A percentile compares a stretch with the other conserved stretches of the same genome.
phyloP scores from a whole-genome alignment of 495 filamentous ascomycete genomes.

The Apiosordaria backusii region DNA sequence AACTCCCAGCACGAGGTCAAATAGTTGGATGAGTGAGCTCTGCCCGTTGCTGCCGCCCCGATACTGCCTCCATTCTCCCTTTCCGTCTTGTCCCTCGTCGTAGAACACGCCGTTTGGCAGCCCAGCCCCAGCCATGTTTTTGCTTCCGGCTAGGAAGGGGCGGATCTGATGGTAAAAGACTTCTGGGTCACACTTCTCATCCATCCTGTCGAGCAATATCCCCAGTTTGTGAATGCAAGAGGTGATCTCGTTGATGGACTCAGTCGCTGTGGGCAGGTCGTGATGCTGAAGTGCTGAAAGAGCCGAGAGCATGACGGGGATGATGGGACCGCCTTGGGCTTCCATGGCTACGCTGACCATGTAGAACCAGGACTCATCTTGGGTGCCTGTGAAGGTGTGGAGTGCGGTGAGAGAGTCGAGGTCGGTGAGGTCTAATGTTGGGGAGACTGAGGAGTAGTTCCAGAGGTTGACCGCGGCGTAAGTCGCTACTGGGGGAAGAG shows the following conservation, averaged over 20 bases:
- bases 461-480: constrained; percentile 86
- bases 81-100: constrained; percentile 64
- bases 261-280: constrained; percentile 58
- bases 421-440: constrained; percentile 53
- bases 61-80: constrained; percentile 68
- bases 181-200: constrained; percentile 85
- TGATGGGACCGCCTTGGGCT: constrained; percentile 74
- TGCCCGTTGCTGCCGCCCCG: constrained; percentile 94
- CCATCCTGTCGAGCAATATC: constrained; percentile 69
- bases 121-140: constrained; percentile 93
- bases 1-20: constrained; percentile 86
- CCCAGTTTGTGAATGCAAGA: constrained; percentile 70
- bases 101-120: constrained; percentile 83
- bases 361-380: constrained; percentile 97
- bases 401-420: constrained; percentile 72
- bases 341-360: constrained; percentile 92
- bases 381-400: constrained; percentile 84
- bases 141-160: constrained; percentile 89
- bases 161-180: constrained; percentile 92
- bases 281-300: constrained; percentile 61
- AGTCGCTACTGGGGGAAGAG: constrained; percentile 80
- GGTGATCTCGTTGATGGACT: constrained; percentile 61
- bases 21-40: constrained; percentile 91
- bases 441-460: constrained; percentile 63
- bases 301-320: constrained; percentile 75